Conservation (phyloP, 768 basidiomycete genomes). For the Solioccasus polychromus region DNA sequence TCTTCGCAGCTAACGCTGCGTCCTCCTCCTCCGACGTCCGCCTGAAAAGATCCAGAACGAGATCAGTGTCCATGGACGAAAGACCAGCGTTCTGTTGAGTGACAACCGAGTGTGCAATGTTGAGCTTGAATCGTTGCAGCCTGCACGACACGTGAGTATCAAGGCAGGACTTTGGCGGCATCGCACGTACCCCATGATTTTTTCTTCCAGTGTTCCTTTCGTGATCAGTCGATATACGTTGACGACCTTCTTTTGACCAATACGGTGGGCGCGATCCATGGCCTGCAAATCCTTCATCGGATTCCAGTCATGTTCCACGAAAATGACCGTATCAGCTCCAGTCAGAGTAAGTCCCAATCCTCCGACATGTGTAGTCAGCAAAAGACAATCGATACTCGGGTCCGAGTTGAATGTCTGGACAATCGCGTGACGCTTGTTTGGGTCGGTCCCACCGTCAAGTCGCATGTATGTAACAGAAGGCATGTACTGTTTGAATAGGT, state of each 20-base stretch:
- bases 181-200: constrained; percentile 92
- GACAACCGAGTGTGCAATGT: constrained; percentile 94
- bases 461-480: constrained; percentile 98
- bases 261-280: constrained; percentile 97
- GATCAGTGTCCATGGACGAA: constrained; percentile 94
- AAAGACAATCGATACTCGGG: constrained; percentile 93
- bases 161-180: background rate
- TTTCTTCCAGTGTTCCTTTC: constrained; percentile 95
- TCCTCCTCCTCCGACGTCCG: constrained; percentile 78
- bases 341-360: constrained; percentile 95
- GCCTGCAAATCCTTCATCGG: constrained; percentile 99
- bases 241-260: constrained; percentile 98
- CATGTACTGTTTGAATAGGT: constrained; percentile 90
- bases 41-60: constrained; percentile 90
- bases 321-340: constrained; percentile 98
- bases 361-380: constrained; percentile 96
- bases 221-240: constrained; percentile 98
- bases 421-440: constrained; percentile 91
- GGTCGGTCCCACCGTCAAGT: constrained; percentile 88
- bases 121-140: constrained; percentile 97
- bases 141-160: constrained; percentile 39
- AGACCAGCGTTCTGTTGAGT: constrained; percentile 96
- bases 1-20: constrained; percentile 47
- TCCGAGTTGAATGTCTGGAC: constrained; percentile 98
- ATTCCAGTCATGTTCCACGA: constrained; percentile 99